Evolutionary conservation across 179 eudicot species (phyloP).

Genomic region (Patellifolia procumbens): DNA sequence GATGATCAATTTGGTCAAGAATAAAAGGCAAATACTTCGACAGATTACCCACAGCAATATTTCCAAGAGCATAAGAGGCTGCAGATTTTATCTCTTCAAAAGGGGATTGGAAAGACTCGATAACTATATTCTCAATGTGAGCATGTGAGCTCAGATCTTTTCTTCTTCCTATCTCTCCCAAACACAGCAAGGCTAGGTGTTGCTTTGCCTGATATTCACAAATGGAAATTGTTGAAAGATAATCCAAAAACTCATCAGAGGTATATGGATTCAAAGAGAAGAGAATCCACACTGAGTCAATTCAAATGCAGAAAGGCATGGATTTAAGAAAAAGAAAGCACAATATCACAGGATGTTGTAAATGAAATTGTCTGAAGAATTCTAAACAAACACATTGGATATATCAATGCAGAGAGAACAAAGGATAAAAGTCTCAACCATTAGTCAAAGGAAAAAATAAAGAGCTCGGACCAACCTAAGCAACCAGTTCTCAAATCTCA

Average conservation of each 20-base stretch:
- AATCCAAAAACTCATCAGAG: neutral
- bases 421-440: neutral
- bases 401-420: neutral
- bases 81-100: conserved; percentile 95
- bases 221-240: conserved; percentile 12
- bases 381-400: neutral
- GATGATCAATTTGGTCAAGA: conserved; percentile 94
- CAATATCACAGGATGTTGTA: too few relatives aligned
- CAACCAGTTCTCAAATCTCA: neutral
- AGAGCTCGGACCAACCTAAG: neutral
- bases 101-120: conserved; percentile 89
- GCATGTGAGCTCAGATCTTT: conserved; percentile 90
- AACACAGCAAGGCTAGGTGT: conserved; percentile 87
- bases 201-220: conserved; percentile 68
- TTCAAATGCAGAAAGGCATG: too few relatives aligned
- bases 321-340: too few relatives aligned
- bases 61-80: conserved; percentile 98
- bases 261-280: neutral
- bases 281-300: neutral
- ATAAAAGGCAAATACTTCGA: conserved; percentile 89
- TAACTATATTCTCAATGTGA: conserved; percentile 85
- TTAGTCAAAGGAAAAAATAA: neutral
- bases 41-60: conserved; percentile 95
- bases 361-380: neutral
- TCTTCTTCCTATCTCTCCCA: conserved; percentile 98